Evolutionary conservation across 257 asterid genomes (phyloP), one percentile per base, ranked within the genome.

Genomic region (Plantago major): DNA sequence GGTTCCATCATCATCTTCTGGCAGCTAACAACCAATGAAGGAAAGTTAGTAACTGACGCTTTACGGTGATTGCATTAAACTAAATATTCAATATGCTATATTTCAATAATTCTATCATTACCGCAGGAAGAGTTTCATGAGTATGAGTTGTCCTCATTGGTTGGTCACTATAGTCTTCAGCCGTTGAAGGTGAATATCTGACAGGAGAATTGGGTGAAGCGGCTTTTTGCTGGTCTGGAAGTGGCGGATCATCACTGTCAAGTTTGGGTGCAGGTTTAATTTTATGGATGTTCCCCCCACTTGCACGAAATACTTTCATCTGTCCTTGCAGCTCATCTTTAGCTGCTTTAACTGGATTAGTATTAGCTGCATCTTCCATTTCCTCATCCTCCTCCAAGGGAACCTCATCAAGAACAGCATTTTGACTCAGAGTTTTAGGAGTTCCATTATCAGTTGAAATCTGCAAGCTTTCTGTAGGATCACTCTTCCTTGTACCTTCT

Each of bases 1-100:
- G 5, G 86, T 78, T 64, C 94, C 90, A 42, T 79, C 84, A 33
- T 76, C 90, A 75, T 55, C 59, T 68, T 76, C 88, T 13, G 70
- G 66, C 70, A 63, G 65, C 90, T 85, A 63, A 65, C 67, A 45
- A 52, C 46, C 56, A 69, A 45, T 43, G 10, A 44, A 37, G 9
- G 60, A 48, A 42, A 15, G 22, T 10, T 28, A 55, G 58, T 8
- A 65, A 60, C 18, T 15, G 37, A 57, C 14, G 17, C 13, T 38
- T 40, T 3, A 2, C 10, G 51, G 11, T 37, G 46, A 16, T 40
- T 30, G 14, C 15, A 26, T 60, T 13, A 60, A 2, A 43, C 13
- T 43, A n/a, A 59, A 55, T 42, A 45, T 10, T 46, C 44, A 42
- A 52, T 54, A 45, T 49, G 55, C 10, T 22, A 28, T 56, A 11